phyloP scores from a whole-genome alignment of 2,329 filamentous ascomycete genomes.

The Neurospora sp. region DNA sequence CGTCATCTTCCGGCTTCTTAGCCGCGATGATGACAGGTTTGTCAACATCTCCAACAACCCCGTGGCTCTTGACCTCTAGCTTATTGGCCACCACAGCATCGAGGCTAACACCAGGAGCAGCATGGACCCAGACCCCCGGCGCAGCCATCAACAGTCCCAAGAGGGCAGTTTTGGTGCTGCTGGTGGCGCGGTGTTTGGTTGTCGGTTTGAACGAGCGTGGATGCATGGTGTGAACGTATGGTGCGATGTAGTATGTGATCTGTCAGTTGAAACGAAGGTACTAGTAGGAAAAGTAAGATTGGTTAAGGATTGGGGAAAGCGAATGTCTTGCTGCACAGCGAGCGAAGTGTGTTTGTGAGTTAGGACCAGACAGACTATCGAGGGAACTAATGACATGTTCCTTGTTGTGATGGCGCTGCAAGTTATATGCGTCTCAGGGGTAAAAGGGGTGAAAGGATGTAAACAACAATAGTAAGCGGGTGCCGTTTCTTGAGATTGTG shows the following conservation, averaged over 20 bases:
- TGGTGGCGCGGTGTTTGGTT: background rate
- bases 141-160: background rate
- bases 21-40: no score
- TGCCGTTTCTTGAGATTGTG: background rate
- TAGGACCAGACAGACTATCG: background rate
- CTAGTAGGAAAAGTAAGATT: background rate
- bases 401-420: background rate
- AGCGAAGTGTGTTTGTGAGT: background rate
- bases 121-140: background rate
- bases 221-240: background rate
- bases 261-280: background rate
- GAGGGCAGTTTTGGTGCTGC: background rate
- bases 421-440: background rate
- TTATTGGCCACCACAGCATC: background rate
- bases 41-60: background rate
- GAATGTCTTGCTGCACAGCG: background rate
- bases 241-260: background rate
- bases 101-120: background rate
- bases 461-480: background rate
- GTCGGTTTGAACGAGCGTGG: background rate
- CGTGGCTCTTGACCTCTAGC: background rate
- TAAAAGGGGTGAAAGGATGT: background rate
- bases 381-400: background rate
- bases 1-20: no score
- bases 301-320: background rate